phyloP scores from a whole-genome alignment of 2,329 filamentous ascomycete species.

The Aureobasidium mangrovei region DNA sequence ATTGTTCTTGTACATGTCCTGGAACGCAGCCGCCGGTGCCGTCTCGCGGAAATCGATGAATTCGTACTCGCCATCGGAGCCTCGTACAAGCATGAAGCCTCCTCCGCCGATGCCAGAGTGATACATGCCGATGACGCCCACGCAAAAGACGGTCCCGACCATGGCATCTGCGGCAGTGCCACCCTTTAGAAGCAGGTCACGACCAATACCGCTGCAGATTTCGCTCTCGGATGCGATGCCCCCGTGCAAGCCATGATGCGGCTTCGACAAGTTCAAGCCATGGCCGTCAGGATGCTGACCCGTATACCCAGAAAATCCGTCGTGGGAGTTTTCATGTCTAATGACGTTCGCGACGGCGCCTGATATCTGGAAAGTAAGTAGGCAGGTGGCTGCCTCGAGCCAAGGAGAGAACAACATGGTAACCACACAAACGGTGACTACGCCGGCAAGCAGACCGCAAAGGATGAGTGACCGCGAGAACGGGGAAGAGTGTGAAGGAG shows the following conservation, averaged over 20 bases:
- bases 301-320: not conserved
- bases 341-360: not conserved
- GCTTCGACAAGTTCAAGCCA: not conserved
- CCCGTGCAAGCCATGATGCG: slow-evolving; percentile 23
- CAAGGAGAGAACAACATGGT: slow-evolving; percentile 5
- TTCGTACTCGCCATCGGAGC: slow-evolving; percentile 66
- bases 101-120: slow-evolving; percentile 71
- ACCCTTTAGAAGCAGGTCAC: slow-evolving; percentile 35
- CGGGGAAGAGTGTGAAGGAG: not conserved
- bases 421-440: not conserved
- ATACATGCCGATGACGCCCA: slow-evolving; percentile 43
- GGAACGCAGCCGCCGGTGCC: slow-evolving; percentile 68
- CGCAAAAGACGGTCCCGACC: slow-evolving; percentile 39
- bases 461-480: not conserved
- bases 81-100: slow-evolving; percentile 77
- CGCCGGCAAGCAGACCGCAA: not conserved
- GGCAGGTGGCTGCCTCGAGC: not conserved
- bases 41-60: slow-evolving; percentile 85
- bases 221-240: slow-evolving; percentile 39
- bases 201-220: slow-evolving; percentile 40
- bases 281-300: not conserved
- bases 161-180: slow-evolving; percentile 46
- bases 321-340: not conserved
- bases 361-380: not conserved
- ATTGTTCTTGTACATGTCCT: slow-evolving; percentile 79